phyloP scores from a whole-genome alignment of 1,284 basidiomycete genomes.

The Cutaneotrichosporon mucoides region DNA sequence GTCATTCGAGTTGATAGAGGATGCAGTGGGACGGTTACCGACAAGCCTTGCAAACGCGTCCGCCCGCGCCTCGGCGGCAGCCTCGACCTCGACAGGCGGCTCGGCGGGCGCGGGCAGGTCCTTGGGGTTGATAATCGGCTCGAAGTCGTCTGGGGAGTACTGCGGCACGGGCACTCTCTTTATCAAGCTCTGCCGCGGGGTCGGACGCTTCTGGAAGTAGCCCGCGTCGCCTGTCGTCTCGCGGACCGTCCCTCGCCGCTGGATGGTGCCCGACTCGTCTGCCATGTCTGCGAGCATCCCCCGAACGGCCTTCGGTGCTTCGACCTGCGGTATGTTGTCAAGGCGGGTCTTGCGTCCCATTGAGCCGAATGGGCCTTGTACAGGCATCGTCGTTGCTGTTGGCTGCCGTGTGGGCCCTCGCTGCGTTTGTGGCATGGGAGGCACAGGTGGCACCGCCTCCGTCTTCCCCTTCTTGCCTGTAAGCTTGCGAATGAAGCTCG shows the following conservation, averaged over 20 bases:
- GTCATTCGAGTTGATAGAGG: neutral
- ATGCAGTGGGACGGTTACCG: neutral
- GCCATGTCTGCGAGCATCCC: constrained; percentile 17
- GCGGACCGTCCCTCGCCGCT: neutral
- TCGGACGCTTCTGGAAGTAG: too few relatives aligned
- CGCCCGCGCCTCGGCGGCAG: constrained; percentile 8
- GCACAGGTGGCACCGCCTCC: neutral
- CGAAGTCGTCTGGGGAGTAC: neutral
- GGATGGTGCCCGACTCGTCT: neutral
- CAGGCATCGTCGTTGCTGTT: neutral
- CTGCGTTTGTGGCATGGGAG: neutral
- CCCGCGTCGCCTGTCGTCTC: too few relatives aligned
- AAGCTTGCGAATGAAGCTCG: constrained; percentile 8
- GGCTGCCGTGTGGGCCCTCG: neutral
- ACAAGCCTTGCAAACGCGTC: constrained; percentile 10
- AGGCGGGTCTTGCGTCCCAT: constrained; percentile 2
- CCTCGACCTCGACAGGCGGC: neutral
- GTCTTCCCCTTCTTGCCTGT: constrained; percentile 5
- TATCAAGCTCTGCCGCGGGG: constrained; percentile 6
- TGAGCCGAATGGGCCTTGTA: neutral
- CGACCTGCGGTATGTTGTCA: constrained; percentile 4
- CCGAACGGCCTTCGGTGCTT: constrained; percentile 7
- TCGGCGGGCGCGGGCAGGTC: constrained; percentile 4
- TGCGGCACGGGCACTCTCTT: constrained; percentile 9
- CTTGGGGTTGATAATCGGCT: constrained; percentile 2